A percentile compares a stretch with the other conserved stretches of the same genome.
These are phyloP conservation scores for Stachybotrys chlorohalonatus DNA, from an alignment of 2,329 filamentous ascomycete species.

Conservation along the genomic window DNA sequence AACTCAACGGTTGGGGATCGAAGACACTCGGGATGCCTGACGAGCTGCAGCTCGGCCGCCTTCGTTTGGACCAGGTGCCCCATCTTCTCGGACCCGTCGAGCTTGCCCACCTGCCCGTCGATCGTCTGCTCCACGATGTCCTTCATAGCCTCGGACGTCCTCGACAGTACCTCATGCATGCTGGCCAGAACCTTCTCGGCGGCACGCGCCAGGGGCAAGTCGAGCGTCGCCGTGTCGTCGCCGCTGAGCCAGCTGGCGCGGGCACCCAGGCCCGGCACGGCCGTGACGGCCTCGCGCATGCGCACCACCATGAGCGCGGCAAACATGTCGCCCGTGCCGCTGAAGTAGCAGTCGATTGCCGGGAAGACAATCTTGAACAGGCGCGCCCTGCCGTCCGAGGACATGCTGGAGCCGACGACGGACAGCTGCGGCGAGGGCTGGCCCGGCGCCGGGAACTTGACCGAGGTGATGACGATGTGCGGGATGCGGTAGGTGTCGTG, in stretches of 20 bases:
- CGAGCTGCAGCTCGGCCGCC: constrained; percentile 80
- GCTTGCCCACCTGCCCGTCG: constrained; percentile 31
- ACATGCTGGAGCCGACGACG: constrained; percentile 69
- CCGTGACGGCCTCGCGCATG: constrained; percentile 70
- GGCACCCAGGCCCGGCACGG: constrained; percentile 33
- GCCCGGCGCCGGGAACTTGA: constrained; percentile 54
- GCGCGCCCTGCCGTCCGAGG: constrained; percentile 55
- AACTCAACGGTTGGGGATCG: constrained; percentile 57
- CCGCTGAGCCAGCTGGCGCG: constrained; percentile 65
- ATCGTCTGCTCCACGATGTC: constrained; percentile 34
- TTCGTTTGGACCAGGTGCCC: constrained; percentile 64
- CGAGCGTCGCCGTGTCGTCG: constrained; percentile 57
- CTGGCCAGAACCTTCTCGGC: constrained; percentile 81
- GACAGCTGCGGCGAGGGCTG: constrained; percentile 47
- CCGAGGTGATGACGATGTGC: constrained; percentile 87
- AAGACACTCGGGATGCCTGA: constrained; percentile 64
- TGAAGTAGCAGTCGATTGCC: constrained; percentile 86
- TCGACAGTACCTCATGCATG: constrained; percentile 78
- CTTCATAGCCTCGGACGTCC: constrained; percentile 57
- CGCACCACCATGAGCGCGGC: constrained; percentile 82
- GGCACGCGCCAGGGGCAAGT: constrained; percentile 75
- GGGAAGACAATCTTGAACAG: constrained; percentile 85
- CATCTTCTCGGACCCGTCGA: constrained; percentile 40
- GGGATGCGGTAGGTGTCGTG: constrained; percentile 70
- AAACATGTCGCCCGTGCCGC: constrained; percentile 97